These are phyloP conservation scores for Chlorociboria aeruginascens DNA, from an alignment of 495 filamentous ascomycete species.

Conservation along the genomic window DNA sequence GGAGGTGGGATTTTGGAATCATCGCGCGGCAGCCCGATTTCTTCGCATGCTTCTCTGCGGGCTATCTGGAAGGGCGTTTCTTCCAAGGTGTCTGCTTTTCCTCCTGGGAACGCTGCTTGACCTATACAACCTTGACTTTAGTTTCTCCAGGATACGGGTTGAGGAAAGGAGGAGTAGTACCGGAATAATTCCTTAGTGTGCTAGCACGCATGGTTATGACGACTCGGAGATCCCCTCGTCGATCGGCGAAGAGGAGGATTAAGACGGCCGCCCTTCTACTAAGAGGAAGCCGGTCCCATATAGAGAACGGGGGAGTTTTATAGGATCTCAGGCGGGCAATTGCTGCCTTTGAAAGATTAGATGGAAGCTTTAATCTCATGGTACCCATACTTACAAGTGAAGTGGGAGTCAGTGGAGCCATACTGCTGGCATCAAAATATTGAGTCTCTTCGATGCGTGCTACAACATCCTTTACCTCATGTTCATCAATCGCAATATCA, in stretches of 20 bases:
- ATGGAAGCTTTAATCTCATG: too few relatives aligned
- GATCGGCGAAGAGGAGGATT: slow-evolving; percentile 74
- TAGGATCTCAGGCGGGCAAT: slow-evolving; percentile 66
- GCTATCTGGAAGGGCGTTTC: slow-evolving; percentile 57
- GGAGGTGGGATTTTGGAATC: slow-evolving; percentile 49
- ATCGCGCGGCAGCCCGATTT: slow-evolving; percentile 73
- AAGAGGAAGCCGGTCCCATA: slow-evolving; percentile 50
- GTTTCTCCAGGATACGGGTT: neutral
- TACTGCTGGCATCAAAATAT: slow-evolving; percentile 32
- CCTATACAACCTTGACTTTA: slow-evolving; percentile 25
- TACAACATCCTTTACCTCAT: slow-evolving; percentile 13
- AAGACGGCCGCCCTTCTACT: slow-evolving; percentile 71
- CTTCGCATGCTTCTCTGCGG: slow-evolving; percentile 77
- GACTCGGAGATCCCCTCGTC: slow-evolving; percentile 60
- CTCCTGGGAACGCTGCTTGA: slow-evolving; percentile 81
- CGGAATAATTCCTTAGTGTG: slow-evolving; percentile 47
- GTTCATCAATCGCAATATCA: slow-evolving; percentile 4
- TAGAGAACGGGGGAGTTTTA: slow-evolving; percentile 41
- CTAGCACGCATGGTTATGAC: slow-evolving; percentile 80
- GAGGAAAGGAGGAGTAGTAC: neutral
- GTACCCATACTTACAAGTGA: slow-evolving; percentile 31
- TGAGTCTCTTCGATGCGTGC: slow-evolving; percentile 13
- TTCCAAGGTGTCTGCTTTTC: slow-evolving; percentile 39
- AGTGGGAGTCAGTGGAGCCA: slow-evolving; percentile 43
- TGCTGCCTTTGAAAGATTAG: slow-evolving; percentile 43